Conservation (phyloP, 768 basidiomycete genomes). For the Mycena polygramma region DNA sequence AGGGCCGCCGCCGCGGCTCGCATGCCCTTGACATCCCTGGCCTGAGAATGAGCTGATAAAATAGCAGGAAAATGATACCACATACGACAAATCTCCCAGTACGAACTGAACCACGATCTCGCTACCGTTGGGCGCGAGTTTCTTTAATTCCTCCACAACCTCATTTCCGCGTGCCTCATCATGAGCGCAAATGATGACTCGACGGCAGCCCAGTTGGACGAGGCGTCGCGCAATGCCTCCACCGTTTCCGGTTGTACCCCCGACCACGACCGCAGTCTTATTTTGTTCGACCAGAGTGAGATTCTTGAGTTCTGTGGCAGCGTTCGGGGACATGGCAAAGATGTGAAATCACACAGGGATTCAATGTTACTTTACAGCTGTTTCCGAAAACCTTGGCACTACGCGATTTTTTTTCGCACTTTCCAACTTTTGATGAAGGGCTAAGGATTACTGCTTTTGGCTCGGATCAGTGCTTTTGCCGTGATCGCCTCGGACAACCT, state of each 20-base stretch:
- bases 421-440: no score
- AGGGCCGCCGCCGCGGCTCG: constrained; percentile 4
- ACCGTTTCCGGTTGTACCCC: neutral
- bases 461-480: no score
- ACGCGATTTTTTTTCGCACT: no score
- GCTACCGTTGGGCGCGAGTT: neutral
- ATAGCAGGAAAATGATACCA: neutral
- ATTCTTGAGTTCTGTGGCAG: neutral
- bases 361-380: no score
- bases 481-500: no score
- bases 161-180: neutral
- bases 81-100: constrained; percentile 11
- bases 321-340: constrained; percentile 7
- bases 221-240: constrained; percentile 4
- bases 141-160: neutral
- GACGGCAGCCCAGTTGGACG: constrained; percentile 11
- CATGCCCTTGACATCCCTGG: constrained; percentile 10
- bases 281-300: constrained; percentile 10
- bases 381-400: no score
- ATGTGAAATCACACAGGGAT: no score
- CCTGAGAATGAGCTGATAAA: neutral
- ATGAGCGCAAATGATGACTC: neutral
- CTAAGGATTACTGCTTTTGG: no score
- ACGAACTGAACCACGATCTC: constrained; percentile 1
- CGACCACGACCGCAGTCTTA: constrained; percentile 21